Percentiles rank a stretch among this genome's conserved stretches.
Conservation (phyloP, 1,284 basidiomycete species). For the Puccinia hordei region DNA sequence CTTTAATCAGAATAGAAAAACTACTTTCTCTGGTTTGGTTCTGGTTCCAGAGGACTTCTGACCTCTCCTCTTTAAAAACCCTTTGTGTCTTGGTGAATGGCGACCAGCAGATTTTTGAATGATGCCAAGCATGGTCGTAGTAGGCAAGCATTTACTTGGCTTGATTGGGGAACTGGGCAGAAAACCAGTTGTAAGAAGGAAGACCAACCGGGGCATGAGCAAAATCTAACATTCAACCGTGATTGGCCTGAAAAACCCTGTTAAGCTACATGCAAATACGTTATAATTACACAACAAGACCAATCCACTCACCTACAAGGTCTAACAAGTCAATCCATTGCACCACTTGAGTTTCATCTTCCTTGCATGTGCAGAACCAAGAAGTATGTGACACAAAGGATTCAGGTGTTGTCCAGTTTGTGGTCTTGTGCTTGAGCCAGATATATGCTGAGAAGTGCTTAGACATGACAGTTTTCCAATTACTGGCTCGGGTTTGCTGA, state of each 20-base stretch:
- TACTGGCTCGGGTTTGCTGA: too few species aligned
- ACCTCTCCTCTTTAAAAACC: background rate
- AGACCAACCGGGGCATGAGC: background rate
- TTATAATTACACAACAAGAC: background rate
- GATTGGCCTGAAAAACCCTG: background rate
- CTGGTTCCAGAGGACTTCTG: background rate
- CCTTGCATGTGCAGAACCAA: background rate
- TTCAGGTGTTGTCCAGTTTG: too few species aligned
- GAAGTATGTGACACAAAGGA: background rate
- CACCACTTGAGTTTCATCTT: background rate
- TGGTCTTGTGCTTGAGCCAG: too few species aligned
- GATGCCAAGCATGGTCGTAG: background rate
- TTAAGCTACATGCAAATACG: background rate
- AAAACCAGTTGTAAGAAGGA: background rate
- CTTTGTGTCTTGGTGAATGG: background rate
- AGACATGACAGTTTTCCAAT: too few species aligned
- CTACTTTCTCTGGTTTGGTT: background rate
- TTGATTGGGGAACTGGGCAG: background rate
- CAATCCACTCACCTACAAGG: background rate
- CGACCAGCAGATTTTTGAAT: background rate
- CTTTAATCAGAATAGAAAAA: too few species aligned
- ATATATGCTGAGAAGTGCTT: too few species aligned
- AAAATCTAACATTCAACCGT: background rate
- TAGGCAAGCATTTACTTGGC: background rate
- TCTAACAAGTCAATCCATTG: slow-evolving; percentile 9